phyloP scores from a whole-genome alignment of 2,329 filamentous ascomycete genomes.

The Penicillium sp. region DNA sequence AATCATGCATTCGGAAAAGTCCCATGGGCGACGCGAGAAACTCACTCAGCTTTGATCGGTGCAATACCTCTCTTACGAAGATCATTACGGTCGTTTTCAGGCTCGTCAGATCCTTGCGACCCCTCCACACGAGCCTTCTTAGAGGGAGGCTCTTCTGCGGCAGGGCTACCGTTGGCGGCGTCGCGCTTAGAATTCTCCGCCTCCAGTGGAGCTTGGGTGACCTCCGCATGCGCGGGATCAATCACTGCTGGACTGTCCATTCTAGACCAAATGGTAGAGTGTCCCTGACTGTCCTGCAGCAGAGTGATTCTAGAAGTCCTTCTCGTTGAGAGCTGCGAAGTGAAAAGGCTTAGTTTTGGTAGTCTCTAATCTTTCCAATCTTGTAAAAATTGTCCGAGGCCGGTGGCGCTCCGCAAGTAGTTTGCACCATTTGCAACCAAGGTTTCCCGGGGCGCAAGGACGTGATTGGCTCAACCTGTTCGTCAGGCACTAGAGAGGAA shows the following conservation, averaged over 20 bases:
- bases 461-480: background rate
- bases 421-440: conserved; percentile 21
- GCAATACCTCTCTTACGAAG: conserved; percentile 54
- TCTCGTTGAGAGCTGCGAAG: background rate
- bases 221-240: conserved; percentile 6
- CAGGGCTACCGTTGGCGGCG: conserved; percentile 17
- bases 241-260: conserved; percentile 3
- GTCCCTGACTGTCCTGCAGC: background rate
- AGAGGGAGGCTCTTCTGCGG: conserved; percentile 42
- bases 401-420: conserved; percentile 12
- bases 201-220: conserved; percentile 6
- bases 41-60: conserved; percentile 62
- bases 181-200: conserved; percentile 18
- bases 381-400: conserved; percentile 14
- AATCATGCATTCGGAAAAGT: background rate
- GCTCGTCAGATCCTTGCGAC: conserved; percentile 35
- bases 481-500: background rate
- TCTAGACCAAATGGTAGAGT: background rate
- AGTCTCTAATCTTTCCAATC: conserved; percentile 3
- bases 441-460: background rate
- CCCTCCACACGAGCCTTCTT: conserved; percentile 56
- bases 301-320: background rate
- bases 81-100: conserved; percentile 22
- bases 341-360: background rate
- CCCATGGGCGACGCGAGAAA: background rate